Percentiles rank a stretch among this genome's conserved stretches.
Evolutionary conservation across 2,329 filamentous ascomycete genomes (phyloP).

Genomic region (Pseudocercospora crystallina): DNA sequence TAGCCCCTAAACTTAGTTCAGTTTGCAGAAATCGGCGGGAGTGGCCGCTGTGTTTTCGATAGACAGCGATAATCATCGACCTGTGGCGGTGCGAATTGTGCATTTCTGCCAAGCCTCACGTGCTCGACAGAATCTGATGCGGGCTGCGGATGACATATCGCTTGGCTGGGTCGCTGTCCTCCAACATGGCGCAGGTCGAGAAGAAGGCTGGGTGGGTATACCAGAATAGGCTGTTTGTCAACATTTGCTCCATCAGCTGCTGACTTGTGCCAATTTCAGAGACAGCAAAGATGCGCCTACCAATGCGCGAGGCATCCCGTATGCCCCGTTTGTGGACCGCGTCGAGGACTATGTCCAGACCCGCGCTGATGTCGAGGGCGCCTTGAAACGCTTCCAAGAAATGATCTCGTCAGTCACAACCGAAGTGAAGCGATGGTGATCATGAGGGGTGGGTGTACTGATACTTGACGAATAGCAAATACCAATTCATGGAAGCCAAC

Average conservation of each 20-base stretch:
- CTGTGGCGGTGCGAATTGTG: too few relatives aligned
- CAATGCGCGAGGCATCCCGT: slow-evolving; percentile 80
- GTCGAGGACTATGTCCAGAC: slow-evolving; percentile 84
- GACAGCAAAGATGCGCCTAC: slow-evolving; percentile 53
- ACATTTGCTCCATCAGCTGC: slow-evolving; percentile 4
- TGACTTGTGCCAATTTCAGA: too few relatives aligned
- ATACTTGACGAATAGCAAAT: slow-evolving; percentile 66
- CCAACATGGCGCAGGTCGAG: not conserved
- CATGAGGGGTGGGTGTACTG: not conserved
- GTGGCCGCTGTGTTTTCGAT: too few relatives aligned
- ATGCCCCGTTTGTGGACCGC: slow-evolving; percentile 81
- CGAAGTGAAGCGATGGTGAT: not conserved
- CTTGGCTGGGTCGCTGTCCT: too few relatives aligned
- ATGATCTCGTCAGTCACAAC: slow-evolving; percentile 73
- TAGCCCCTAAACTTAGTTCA: too few relatives aligned
- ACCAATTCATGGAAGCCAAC: slow-evolving; percentile 98
- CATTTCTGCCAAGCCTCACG: too few relatives aligned
- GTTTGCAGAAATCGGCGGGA: too few relatives aligned
- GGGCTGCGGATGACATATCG: too few relatives aligned
- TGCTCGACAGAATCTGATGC: too few relatives aligned
- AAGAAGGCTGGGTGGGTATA: slow-evolving; percentile 1
- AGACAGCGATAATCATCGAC: too few relatives aligned
- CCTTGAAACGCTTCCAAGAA: slow-evolving; percentile 81
- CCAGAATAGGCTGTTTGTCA: not conserved
- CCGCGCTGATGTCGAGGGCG: slow-evolving; percentile 75